Evolutionary conservation across 2,329 filamentous ascomycete genomes (phyloP).

Genomic region (Didymella pomorum): DNA sequence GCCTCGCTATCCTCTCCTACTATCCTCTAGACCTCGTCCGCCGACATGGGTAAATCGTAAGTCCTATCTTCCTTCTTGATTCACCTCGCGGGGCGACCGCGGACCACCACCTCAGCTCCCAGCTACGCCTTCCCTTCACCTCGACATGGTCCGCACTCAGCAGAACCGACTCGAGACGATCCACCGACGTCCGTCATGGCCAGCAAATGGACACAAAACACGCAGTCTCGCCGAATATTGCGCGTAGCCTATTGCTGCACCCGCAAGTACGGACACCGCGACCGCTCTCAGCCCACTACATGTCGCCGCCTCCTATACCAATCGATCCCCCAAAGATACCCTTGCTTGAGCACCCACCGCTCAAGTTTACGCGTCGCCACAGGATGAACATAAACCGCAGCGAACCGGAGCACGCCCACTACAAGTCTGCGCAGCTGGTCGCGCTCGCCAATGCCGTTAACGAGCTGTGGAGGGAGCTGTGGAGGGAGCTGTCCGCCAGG

Average conservation of each 20-base stretch:
- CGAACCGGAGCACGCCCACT: conserved; percentile 38
- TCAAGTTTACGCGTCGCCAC: conserved; percentile 46
- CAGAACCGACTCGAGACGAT: conserved; percentile 8
- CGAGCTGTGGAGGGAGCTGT: conserved; percentile 31
- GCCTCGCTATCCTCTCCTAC: conserved; percentile 10
- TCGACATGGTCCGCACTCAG: conserved; percentile 14
- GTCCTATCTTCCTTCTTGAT: conserved; percentile 35
- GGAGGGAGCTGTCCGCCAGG: conserved; percentile 35
- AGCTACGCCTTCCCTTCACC: conserved; percentile 33
- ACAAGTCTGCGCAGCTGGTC: conserved; percentile 33
- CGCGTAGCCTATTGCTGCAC: neutral
- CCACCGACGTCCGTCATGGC: conserved; percentile 20
- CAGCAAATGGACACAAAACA: neutral
- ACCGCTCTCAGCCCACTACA: conserved; percentile 10
- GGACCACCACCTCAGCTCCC: conserved; percentile 23
- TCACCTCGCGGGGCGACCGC: conserved; percentile 21
- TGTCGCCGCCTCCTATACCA: conserved; percentile 24
- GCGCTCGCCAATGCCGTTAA: conserved; percentile 40
- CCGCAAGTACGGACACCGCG: neutral
- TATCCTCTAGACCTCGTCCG: conserved; percentile 19
- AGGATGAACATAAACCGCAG: conserved; percentile 27
- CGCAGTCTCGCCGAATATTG: neutral
- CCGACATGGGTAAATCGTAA: conserved; percentile 54
- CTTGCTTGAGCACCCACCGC: conserved; percentile 37
- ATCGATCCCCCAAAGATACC: conserved; percentile 31